Percentiles rank a stretch among this genome's conserved stretches.
These are phyloP conservation scores for Thelonectria discophora DNA, from an alignment of 2,329 filamentous ascomycete species.

Conservation along the genomic window DNA sequence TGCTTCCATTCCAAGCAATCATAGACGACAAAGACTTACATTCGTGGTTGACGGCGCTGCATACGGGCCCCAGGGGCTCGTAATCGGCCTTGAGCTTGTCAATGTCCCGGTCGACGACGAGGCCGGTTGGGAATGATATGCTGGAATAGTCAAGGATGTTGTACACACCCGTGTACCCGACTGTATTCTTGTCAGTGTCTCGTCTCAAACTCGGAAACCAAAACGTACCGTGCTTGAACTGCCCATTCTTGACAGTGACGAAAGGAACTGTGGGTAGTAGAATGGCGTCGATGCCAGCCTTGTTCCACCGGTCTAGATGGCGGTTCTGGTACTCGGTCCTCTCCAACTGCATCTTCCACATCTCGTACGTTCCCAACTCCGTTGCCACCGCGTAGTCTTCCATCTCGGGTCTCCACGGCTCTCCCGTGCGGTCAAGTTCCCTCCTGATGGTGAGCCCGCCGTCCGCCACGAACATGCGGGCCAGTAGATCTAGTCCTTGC, in stretches of 20 bases:
- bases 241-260: conserved; percentile 53
- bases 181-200: conserved; percentile 39
- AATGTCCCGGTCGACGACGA: conserved; percentile 51
- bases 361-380: conserved; percentile 54
- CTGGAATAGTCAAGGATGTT: conserved; percentile 60
- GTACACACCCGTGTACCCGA: conserved; percentile 60
- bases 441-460: conserved; percentile 53
- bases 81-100: conserved; percentile 47
- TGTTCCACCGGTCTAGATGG: conserved; percentile 57
- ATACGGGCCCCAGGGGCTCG: conserved; percentile 48
- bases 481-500: conserved; percentile 49
- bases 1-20: background rate
- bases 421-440: conserved; percentile 52
- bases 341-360: conserved; percentile 59
- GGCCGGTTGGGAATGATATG: conserved; percentile 57
- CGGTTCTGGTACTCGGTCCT: conserved; percentile 56
- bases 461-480: conserved; percentile 59
- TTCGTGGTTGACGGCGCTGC: conserved; percentile 50
- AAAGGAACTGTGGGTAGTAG: conserved; percentile 65
- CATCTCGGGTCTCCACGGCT: conserved; percentile 55
- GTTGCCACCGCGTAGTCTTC: conserved; percentile 42
- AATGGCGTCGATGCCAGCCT: conserved; percentile 66
- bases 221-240: conserved; percentile 54
- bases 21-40: conserved; percentile 48
- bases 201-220: background rate